A percentile compares a stretch with the other conserved stretches of the same genome.
Evolutionary conservation across 305 asterid genomes (phyloP).

Genomic region (Plantago coronopus): DNA sequence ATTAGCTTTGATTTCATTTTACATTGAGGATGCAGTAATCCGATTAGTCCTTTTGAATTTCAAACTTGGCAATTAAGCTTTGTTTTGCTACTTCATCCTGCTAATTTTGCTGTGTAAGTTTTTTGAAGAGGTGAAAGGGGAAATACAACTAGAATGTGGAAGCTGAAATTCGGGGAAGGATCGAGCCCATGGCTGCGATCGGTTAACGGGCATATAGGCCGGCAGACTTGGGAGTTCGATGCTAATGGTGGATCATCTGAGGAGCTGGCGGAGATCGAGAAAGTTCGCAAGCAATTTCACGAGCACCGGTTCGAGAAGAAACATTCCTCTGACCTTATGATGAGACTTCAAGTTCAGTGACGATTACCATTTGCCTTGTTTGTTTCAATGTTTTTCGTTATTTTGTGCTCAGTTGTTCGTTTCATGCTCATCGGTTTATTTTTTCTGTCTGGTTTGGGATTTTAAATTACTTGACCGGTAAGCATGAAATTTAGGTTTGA

Average conservation of each 20-base stretch:
- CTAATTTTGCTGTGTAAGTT: neutral
- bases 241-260: slow-evolving; percentile 61
- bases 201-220: slow-evolving; percentile 65
- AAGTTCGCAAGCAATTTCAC: slow-evolving; percentile 45
- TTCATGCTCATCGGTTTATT: too few species aligned
- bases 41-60: too few species aligned
- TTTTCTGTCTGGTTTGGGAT: too few species aligned
- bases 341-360: slow-evolving; percentile 70
- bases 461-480: too few species aligned
- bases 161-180: slow-evolving; percentile 63
- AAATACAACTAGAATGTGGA: slow-evolving; percentile 57
- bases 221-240: slow-evolving; percentile 86
- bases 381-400: neutral
- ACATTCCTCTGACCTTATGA: slow-evolving; percentile 81
- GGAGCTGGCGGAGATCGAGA: slow-evolving; percentile 65
- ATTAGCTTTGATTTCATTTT: too few species aligned
- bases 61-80: too few species aligned
- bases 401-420: too few species aligned
- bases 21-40: too few species aligned
- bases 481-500: neutral
- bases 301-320: slow-evolving; percentile 54
- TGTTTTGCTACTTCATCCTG: too few species aligned
- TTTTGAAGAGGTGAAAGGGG: neutral
- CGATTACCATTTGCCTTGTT: neutral
- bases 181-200: slow-evolving; percentile 70